These are phyloP conservation scores for Scheffersomyces quercinus DNA, from an alignment of 1,139 yeast species.

Conservation along the genomic window DNA sequence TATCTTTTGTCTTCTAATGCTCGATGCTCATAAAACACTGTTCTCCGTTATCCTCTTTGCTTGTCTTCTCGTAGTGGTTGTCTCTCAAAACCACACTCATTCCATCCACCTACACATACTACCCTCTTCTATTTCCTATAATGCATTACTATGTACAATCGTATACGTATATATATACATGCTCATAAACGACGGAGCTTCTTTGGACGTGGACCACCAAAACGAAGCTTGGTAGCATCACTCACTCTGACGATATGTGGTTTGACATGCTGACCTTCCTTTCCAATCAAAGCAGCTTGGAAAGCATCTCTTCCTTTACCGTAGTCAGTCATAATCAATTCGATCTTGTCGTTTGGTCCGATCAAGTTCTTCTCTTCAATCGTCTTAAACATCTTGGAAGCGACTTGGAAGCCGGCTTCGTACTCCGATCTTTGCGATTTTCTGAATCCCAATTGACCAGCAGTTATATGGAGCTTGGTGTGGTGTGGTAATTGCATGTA, in stretches of 20 bases:
- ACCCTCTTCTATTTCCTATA: background rate
- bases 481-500: slow-evolving; percentile 80
- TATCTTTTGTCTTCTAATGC: no score
- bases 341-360: slow-evolving; percentile 56
- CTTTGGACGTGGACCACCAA: slow-evolving; percentile 92
- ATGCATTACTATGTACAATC: slow-evolving; percentile 1
- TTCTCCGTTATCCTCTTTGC: no score
- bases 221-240: slow-evolving; percentile 79
- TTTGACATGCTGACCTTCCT: slow-evolving; percentile 76
- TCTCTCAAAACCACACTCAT: no score
- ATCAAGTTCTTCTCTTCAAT: slow-evolving; percentile 62
- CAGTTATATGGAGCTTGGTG: slow-evolving; percentile 62
- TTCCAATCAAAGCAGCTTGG: slow-evolving; percentile 79
- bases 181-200: slow-evolving; percentile 72
- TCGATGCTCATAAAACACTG: no score
- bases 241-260: slow-evolving; percentile 65
- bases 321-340: slow-evolving; percentile 74
- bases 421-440: slow-evolving; percentile 85
- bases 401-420: slow-evolving; percentile 91
- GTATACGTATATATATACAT: slow-evolving; percentile 7
- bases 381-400: slow-evolving; percentile 68
- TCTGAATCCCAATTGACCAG: slow-evolving; percentile 76
- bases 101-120: no score
- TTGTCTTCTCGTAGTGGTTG: no score
- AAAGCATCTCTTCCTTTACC: slow-evolving; percentile 93